These are phyloP conservation scores for Saccharomycopsis fermentans DNA, from an alignment of 805 yeast species.

Conservation along the genomic window DNA sequence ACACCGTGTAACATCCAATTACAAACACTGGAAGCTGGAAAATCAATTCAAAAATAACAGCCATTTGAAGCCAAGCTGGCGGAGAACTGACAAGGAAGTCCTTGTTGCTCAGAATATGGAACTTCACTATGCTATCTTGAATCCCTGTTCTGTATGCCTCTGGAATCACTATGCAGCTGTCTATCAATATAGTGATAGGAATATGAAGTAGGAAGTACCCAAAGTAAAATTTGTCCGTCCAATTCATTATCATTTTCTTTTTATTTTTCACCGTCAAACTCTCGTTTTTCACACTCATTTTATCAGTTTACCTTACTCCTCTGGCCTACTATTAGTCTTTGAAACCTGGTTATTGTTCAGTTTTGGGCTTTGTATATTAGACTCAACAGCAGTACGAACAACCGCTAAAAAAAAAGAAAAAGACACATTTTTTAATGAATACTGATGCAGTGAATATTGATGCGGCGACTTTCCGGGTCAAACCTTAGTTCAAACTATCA, in stretches of 20 bases:
- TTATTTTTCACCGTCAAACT: neutral
- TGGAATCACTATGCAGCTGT: conserved; percentile 64
- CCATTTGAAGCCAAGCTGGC: conserved; percentile 66
- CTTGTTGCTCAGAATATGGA: conserved; percentile 55
- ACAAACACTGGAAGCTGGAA: conserved; percentile 77
- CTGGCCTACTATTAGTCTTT: too few relatives aligned
- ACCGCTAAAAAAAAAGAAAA: too few relatives aligned
- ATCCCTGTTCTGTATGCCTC: conserved; percentile 32
- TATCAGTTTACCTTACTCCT: too few relatives aligned
- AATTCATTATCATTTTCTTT: neutral
- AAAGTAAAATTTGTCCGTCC: conserved; percentile 35
- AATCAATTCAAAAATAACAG: conserved; percentile 61
- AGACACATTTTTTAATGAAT: too few relatives aligned
- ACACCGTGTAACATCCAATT: conserved; percentile 30
- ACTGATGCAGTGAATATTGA: too few relatives aligned
- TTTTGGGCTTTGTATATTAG: too few relatives aligned
- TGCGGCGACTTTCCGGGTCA: too few relatives aligned
- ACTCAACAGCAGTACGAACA: too few relatives aligned
- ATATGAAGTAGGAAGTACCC: conserved; percentile 55
- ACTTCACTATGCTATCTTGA: conserved; percentile 40
- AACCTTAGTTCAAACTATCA: too few relatives aligned
- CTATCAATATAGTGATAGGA: conserved; percentile 67
- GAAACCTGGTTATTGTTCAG: too few relatives aligned
- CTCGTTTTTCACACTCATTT: neutral
- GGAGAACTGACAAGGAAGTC: conserved; percentile 55